Evolutionary conservation across 2,329 filamentous ascomycete genomes (phyloP).

Genomic region (Mycosphaerelloides madeirae): DNA sequence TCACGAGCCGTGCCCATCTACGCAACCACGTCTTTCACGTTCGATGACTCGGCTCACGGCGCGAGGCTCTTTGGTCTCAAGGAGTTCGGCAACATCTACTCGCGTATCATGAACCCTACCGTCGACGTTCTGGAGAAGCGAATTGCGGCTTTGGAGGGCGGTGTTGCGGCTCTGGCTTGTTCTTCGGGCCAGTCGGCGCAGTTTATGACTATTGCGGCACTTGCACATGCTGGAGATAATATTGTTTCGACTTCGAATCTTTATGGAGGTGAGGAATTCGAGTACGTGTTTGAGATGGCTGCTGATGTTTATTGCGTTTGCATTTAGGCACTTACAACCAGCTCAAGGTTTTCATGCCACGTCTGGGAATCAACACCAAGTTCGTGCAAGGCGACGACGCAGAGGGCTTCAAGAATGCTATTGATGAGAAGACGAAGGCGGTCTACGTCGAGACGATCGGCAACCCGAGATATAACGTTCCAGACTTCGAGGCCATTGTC

Average conservation of each 20-base stretch:
- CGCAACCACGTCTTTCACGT: conserved; percentile 82
- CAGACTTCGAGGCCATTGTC: conserved; percentile 81
- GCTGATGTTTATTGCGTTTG: too few species aligned
- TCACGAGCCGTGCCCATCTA: conserved; percentile 93
- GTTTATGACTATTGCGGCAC: conserved; percentile 79
- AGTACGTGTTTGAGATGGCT: too few species aligned
- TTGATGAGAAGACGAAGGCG: conserved; percentile 90
- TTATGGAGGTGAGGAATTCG: conserved; percentile 87
- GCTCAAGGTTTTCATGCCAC: conserved; percentile 82
- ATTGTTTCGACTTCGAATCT: conserved; percentile 86
- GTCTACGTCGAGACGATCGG: conserved; percentile 90
- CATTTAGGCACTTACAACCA: conserved; percentile 99
- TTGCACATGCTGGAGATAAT: conserved; percentile 87
- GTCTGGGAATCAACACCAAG: conserved; percentile 83
- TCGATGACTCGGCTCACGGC: conserved; percentile 94
- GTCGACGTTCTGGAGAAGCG: conserved; percentile 96
- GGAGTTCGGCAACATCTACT: conserved; percentile 97
- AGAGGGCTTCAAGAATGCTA: conserved; percentile 72
- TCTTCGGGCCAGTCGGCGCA: conserved; percentile 86
- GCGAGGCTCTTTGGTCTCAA: conserved; percentile 94
- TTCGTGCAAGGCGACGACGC: conserved; percentile 78
- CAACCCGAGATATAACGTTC: conserved; percentile 89
- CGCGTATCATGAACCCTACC: conserved; percentile 92
- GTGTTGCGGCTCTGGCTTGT: conserved; percentile 77
- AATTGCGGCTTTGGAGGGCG: conserved; percentile 90